Conservation (phyloP, 768 basidiomycete genomes). For the Pholiota conissans region DNA sequence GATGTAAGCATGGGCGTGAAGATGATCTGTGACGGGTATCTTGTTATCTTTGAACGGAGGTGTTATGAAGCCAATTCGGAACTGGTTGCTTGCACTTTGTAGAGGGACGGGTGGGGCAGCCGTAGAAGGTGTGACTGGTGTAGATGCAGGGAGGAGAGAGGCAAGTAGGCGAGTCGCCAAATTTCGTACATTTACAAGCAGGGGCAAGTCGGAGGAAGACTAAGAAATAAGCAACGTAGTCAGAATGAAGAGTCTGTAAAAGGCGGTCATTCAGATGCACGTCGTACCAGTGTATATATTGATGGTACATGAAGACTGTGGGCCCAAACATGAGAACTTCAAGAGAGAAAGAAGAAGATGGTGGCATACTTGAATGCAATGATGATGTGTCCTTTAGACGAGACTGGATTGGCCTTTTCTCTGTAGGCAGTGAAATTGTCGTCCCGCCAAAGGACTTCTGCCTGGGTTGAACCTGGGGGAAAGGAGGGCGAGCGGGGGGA, state of each 20-base stretch:
- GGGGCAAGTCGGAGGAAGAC: constrained; percentile 76
- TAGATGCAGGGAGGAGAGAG: constrained; percentile 39
- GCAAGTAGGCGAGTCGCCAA: constrained; percentile 57
- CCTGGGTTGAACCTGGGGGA: constrained; percentile 44
- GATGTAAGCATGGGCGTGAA: constrained; percentile 76
- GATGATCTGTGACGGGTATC: constrained; percentile 78
- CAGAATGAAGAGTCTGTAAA: not conserved
- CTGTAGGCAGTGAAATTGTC: constrained; percentile 76
- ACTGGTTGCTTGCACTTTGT: constrained; percentile 34
- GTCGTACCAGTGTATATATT: constrained; percentile 62
- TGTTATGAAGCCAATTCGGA: constrained; percentile 77
- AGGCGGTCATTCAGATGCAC: not conserved
- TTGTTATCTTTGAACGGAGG: constrained; percentile 76
- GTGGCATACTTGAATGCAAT: constrained; percentile 71
- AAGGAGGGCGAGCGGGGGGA: constrained; percentile 48
- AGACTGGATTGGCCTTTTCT: constrained; percentile 69
- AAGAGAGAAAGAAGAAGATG: not conserved
- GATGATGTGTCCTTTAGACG: constrained; percentile 71
- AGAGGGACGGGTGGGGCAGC: constrained; percentile 31
- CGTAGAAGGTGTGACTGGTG: constrained; percentile 35
- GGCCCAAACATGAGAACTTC: constrained; percentile 8
- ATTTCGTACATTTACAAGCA: constrained; percentile 63
- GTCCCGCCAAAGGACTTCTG: constrained; percentile 73
- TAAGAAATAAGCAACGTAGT: constrained; percentile 24
- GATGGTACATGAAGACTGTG: constrained; percentile 76